A percentile compares a stretch with the other conserved stretches of the same genome.
These are phyloP conservation scores for Prillingera fragicola DNA, from an alignment of 1,284 basidiomycete genomes.

Conservation along the genomic window DNA sequence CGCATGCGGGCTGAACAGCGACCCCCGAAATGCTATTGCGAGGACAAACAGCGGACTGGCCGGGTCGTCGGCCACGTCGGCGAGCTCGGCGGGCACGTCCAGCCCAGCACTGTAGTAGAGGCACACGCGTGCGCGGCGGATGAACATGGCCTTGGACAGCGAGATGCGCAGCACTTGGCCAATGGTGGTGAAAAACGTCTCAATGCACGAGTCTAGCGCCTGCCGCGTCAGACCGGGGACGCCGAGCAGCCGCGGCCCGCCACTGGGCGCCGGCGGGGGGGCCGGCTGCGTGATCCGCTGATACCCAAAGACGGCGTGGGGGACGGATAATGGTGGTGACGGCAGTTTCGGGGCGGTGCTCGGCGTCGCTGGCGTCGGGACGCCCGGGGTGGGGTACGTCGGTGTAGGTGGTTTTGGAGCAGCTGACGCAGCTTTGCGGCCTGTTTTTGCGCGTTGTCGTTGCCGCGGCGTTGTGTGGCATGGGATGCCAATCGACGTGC, in stretches of 20 bases:
- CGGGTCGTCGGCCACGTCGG: constrained; percentile 1
- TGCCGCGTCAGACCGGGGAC: constrained; percentile 4
- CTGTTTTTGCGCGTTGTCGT: constrained; percentile 5
- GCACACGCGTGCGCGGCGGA: constrained; percentile 1
- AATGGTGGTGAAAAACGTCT: constrained; percentile 6
- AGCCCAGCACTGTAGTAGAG: constrained; percentile 7
- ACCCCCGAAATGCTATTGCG: constrained; percentile 7
- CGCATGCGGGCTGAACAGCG: constrained; percentile 1
- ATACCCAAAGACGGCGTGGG: too few species aligned
- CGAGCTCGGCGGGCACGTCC: constrained; percentile 7
- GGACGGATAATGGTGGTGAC: too few species aligned
- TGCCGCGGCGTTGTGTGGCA: constrained; percentile 5
- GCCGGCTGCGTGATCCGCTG: too few species aligned
- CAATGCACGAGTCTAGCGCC: constrained; percentile 10
- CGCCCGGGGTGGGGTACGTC: too few species aligned
- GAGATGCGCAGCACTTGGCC: constrained; percentile 5
- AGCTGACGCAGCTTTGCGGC: neutral
- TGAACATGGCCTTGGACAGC: constrained; percentile 1
- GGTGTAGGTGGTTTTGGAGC: too few species aligned
- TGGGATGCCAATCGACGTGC: constrained; percentile 7
- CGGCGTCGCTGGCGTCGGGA: neutral
- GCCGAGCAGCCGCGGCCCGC: constrained; percentile 8
- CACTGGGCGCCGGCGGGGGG: neutral
- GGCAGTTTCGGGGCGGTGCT: neutral
- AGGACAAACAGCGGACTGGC: constrained; percentile 8